These are phyloP conservation scores for Ophiocordyceps australis DNA, from an alignment of 2,329 filamentous ascomycete genomes.

Conservation along the genomic window DNA sequence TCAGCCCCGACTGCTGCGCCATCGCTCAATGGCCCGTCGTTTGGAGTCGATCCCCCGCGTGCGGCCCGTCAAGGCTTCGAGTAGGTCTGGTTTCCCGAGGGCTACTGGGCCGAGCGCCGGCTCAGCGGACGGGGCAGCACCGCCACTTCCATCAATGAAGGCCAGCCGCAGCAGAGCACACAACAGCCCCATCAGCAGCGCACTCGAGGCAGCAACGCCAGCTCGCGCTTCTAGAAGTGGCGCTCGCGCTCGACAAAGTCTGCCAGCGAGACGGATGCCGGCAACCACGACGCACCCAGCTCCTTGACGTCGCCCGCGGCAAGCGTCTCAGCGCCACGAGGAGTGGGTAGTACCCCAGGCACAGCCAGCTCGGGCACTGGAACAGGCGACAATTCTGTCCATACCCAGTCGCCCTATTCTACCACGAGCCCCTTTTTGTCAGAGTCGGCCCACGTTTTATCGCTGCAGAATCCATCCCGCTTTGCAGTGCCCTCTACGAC, in stretches of 20 bases:
- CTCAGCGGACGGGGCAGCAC: conserved; percentile 5
- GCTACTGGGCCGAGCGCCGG: conserved; percentile 44
- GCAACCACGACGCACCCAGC: conserved; percentile 7
- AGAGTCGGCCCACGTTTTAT: conserved; percentile 28
- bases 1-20: neutral
- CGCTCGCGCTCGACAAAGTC: conserved; percentile 17
- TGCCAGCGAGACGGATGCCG: conserved; percentile 13
- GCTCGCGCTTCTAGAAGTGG: conserved; percentile 21
- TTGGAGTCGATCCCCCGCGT: conserved; percentile 31
- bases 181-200: no score
- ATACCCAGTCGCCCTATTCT: no score
- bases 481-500: conserved; percentile 2
- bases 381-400: no score
- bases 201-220: conserved; percentile 13
- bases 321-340: no score
- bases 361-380: no score
- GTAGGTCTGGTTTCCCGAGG: conserved; percentile 45
- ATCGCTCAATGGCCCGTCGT: conserved; percentile 2
- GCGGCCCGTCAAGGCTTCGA: conserved; percentile 34
- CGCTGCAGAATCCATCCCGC: conserved; percentile 19
- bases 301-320: conserved; percentile 8
- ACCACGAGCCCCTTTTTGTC: conserved; percentile 26
- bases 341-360: no score
- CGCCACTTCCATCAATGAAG: no score
- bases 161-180: no score